Evolutionary conservation across 176 grass and related monocot species (phyloP).

Genomic region (Puccinellia tenuiflora): DNA sequence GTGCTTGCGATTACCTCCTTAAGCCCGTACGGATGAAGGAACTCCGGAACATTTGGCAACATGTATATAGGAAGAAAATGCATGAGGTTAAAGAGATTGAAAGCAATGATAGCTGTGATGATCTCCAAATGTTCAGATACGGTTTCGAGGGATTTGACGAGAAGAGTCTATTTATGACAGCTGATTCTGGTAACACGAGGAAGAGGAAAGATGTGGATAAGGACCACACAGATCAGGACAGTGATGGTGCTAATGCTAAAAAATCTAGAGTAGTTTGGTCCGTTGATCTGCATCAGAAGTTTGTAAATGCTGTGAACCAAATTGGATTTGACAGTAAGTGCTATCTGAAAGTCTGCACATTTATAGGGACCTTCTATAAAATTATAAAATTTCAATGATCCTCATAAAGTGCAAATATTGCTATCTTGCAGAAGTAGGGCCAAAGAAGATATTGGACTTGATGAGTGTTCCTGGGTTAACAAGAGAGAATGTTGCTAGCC

Average conservation of each 20-base stretch:
- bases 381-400: neutral
- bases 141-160: constrained; percentile 69
- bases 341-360: constrained; percentile 1
- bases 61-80: constrained; percentile 97
- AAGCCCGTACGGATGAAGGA: constrained; percentile 99
- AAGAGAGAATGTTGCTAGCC: constrained; percentile 98
- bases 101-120: constrained; percentile 63
- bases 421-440: constrained; percentile 81
- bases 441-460: constrained; percentile 96
- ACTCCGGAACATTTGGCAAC: constrained; percentile 97
- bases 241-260: constrained; percentile 61
- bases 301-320: constrained; percentile 98
- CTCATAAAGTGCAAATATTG: constrained; percentile 21
- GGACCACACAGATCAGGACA: constrained; percentile 74
- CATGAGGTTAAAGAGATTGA: constrained; percentile 92
- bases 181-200: constrained; percentile 34
- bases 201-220: constrained; percentile 83
- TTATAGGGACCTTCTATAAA: constrained; percentile 10
- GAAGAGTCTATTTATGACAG: constrained; percentile 45
- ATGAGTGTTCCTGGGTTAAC: constrained; percentile 95
- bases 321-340: constrained; percentile 99
- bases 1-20: constrained; percentile 96
- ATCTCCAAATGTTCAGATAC: constrained; percentile 61
- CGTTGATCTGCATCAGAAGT: constrained; percentile 93
- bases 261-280: constrained; percentile 99